Percentiles rank a stretch among this genome's conserved stretches.
phyloP scores from a whole-genome alignment of 2,329 filamentous ascomycete species.

The Neofusicoccum kwambonambiense region DNA sequence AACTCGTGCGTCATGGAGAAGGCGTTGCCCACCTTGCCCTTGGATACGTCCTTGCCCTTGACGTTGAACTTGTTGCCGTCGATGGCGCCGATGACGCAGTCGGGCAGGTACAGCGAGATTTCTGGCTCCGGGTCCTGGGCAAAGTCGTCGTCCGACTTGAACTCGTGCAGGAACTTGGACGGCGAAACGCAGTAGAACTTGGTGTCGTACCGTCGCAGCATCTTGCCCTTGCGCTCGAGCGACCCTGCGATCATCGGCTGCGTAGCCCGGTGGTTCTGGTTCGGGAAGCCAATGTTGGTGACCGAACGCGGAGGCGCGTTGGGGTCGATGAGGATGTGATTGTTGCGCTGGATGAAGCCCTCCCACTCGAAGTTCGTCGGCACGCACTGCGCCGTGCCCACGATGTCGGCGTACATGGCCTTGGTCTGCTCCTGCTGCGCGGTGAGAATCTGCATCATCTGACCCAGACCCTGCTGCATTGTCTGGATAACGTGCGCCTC shows the following conservation, averaged over 20 bases:
- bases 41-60: slow-evolving; percentile 89
- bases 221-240: slow-evolving; percentile 85
- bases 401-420: slow-evolving; percentile 79
- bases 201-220: slow-evolving; percentile 76
- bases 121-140: slow-evolving; percentile 76
- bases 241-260: slow-evolving; percentile 82
- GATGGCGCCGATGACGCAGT: slow-evolving; percentile 73
- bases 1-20: slow-evolving; percentile 78
- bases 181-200: slow-evolving; percentile 90
- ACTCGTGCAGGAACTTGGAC: slow-evolving; percentile 88
- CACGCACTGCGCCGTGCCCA: slow-evolving; percentile 72
- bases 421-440: slow-evolving; percentile 80
- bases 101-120: slow-evolving; percentile 85
- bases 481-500: slow-evolving; percentile 82
- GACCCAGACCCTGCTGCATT: slow-evolving; percentile 76
- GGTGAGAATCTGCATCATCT: slow-evolving; percentile 77
- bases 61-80: slow-evolving; percentile 85
- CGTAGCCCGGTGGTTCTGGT: slow-evolving; percentile 79
- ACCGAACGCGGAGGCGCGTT: slow-evolving; percentile 71
- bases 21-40: slow-evolving; percentile 73
- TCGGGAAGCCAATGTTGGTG: slow-evolving; percentile 76
- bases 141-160: slow-evolving; percentile 83
- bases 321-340: slow-evolving; percentile 73
- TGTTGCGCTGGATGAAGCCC: slow-evolving; percentile 72
- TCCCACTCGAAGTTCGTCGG: slow-evolving; percentile 89